Conservation (phyloP, 345 rosid species). For the Punica granatum region DNA sequence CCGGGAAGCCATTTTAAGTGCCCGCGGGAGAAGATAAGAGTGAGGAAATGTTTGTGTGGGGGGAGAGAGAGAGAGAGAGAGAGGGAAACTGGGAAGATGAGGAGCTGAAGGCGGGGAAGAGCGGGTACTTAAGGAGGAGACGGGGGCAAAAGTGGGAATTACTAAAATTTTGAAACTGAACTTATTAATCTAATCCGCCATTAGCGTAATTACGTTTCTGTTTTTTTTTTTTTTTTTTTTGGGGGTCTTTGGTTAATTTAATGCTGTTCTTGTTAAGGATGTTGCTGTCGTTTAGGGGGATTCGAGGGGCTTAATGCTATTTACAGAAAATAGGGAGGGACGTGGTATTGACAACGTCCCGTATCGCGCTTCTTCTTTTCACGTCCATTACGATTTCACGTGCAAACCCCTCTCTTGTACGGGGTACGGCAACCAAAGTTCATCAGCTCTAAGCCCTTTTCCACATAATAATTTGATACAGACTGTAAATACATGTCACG, state of each 20-base stretch:
- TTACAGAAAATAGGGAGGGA: no score
- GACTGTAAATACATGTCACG: no score
- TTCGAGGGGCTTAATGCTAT: background rate
- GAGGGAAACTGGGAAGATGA: background rate
- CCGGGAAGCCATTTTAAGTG: background rate
- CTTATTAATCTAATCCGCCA: background rate
- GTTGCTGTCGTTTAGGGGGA: background rate
- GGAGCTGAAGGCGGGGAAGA: background rate
- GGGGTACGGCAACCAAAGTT: no score
- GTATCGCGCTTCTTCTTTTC: no score
- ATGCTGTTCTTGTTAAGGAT: background rate
- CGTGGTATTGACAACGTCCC: no score
- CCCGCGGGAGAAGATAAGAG: background rate
- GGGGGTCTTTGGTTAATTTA: background rate
- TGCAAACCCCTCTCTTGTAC: no score
- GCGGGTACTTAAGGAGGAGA: background rate
- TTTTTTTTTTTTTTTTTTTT: no score
- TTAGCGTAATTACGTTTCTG: background rate
- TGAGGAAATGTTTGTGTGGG: background rate
- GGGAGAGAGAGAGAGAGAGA: background rate
- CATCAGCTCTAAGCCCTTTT: no score
- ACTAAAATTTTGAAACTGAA: background rate
- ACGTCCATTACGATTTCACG: no score
- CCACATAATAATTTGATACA: no score
- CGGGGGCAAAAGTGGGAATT: constrained; percentile 8